Conservation (phyloP, 345 rosid species). For the Salix brachista region DNA sequence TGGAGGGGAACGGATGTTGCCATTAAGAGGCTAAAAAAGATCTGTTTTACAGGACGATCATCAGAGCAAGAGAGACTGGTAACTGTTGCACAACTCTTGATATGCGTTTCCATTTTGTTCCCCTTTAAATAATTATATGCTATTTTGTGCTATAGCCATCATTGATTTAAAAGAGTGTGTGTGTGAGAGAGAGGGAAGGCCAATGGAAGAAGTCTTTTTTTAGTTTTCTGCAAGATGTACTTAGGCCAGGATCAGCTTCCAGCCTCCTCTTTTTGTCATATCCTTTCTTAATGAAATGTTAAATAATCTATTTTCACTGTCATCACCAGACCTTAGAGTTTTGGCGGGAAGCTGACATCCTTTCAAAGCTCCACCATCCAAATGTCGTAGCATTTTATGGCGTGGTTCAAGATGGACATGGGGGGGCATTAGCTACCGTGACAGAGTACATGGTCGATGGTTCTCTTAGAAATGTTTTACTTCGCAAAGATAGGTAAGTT, state of each 20-base stretch:
- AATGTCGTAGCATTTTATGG: slow-evolving; percentile 97
- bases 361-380: slow-evolving; percentile 91
- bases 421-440: slow-evolving; percentile 79
- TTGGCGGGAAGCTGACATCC: slow-evolving; percentile 92
- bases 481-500: slow-evolving; percentile 72
- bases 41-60: slow-evolving; percentile 86
- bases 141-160: neutral
- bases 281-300: neutral
- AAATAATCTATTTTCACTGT: slow-evolving; percentile 7
- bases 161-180: neutral
- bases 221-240: neutral
- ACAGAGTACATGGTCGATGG: slow-evolving; percentile 95
- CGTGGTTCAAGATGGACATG: slow-evolving; percentile 89
- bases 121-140: neutral
- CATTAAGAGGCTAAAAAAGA: slow-evolving; percentile 88
- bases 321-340: slow-evolving; percentile 59
- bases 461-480: slow-evolving; percentile 87
- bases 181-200: neutral
- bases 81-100: slow-evolving; percentile 13
- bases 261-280: neutral
- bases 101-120: neutral
- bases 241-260: neutral
- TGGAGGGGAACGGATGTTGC: slow-evolving; percentile 99
- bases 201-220: neutral
- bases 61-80: slow-evolving; percentile 97